Evolutionary conservation across 2,329 filamentous ascomycete genomes (phyloP), one percentile per base, ranked within the genome.

Genomic region (Nigrospora osmanthi): DNA sequence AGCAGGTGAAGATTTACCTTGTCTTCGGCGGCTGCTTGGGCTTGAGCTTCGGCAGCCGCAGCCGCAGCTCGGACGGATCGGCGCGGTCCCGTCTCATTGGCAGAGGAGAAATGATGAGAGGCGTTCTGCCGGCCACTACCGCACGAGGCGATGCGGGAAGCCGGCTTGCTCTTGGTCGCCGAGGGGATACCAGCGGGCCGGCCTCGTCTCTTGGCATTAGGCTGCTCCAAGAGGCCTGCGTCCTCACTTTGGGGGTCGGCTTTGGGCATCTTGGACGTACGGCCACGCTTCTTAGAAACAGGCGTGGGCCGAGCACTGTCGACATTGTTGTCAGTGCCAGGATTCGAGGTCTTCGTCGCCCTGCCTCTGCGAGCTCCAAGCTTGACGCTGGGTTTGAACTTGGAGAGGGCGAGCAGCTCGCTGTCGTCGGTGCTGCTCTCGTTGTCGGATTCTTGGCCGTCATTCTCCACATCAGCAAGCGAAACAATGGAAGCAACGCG

Each of bases 21-120:
- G 6, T 42, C 30, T 13, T 36, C 33, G 17, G 11, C 28, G 5
- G 23, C 30, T 2, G 35, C 15, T 44, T 34, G 19, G 17, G 13
- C 35, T 16, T 38, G 17, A 3, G 35, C 35, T 31, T 23, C 23
- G 23, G 31, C 19, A 19, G 17, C 35, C 12, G 30, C 42, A 13
- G 28, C 42, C 13, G 42, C 42, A 38, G 42, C 42, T 14, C 42
- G 42, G 17, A 15, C 36, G 33, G 42, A 38, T 34, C 42, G 28
- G 38, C 42, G 11, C n/a, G 9, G 42, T 12, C 15, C 35, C 4
- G 36, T 38, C 12, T 13, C 36, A 38, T 38, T 38, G 14, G n/a
- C 15, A 19, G 12, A 6, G 17, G 11, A 6, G 4, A 28, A 7
- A 6, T 23, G 6, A 23, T 15, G 28, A 16, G 28, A 12, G 38